phyloP scores from a whole-genome alignment of 495 filamentous ascomycete species.

The Diplogelasinospora grovesii region DNA sequence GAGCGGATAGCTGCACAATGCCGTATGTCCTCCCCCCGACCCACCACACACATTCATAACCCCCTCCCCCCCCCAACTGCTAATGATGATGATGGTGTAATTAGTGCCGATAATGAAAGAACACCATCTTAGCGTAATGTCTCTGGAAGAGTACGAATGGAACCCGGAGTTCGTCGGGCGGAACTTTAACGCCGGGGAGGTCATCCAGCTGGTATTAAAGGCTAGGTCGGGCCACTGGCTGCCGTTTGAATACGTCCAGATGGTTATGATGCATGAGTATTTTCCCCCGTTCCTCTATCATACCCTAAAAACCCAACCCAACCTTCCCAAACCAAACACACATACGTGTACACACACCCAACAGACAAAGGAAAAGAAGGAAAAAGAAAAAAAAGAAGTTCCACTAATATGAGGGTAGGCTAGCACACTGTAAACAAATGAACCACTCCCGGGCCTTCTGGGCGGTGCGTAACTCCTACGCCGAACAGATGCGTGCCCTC shows the following conservation, averaged over 20 bases:
- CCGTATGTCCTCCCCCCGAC: constrained; percentile 26
- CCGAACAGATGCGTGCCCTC: constrained; percentile 54
- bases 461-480: constrained; percentile 61
- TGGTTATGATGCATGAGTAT: constrained; percentile 77
- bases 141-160: constrained; percentile 69
- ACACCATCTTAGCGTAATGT: constrained; percentile 59
- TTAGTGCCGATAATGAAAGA: constrained; percentile 67
- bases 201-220: constrained; percentile 71
- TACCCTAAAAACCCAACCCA: too few species aligned
- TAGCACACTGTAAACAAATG: constrained; percentile 81
- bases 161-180: constrained; percentile 71
- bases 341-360: too few species aligned
- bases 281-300: constrained; percentile 1
- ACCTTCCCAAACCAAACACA: too few species aligned
- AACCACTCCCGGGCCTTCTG: constrained; percentile 71
- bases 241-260: constrained; percentile 67
- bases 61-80: too few species aligned
- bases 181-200: constrained; percentile 81
- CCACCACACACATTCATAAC: background rate
- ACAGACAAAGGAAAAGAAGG: too few species aligned
- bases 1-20: constrained; percentile 73
- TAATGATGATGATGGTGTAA: too few species aligned
- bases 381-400: too few species aligned
- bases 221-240: constrained; percentile 59
- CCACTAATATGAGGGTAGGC: too few species aligned